These are phyloP conservation scores for Euphorbia corollata DNA, from an alignment of 441 rosid genomes.

Conservation along the genomic window DNA sequence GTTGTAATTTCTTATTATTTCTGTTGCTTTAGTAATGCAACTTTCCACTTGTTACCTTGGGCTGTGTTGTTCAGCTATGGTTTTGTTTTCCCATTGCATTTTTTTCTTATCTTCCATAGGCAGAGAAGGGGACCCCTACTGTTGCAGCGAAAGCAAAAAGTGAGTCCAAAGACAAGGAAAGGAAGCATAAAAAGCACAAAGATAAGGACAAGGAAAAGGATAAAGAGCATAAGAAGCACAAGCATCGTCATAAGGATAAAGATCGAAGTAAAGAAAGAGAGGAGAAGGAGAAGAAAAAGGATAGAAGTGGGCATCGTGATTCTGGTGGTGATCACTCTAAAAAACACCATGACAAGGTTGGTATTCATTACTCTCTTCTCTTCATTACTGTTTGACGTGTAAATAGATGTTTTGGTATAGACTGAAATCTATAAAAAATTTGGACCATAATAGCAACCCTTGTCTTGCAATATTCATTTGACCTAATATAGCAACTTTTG, in stretches of 20 bases:
- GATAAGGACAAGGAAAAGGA: constrained; percentile 68
- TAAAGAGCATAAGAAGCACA: constrained; percentile 78
- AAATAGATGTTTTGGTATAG: neutral
- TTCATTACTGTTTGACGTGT: constrained; percentile 11
- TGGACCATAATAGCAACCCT: neutral
- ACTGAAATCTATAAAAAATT: neutral
- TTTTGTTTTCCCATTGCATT: neutral
- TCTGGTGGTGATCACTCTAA: constrained; percentile 63
- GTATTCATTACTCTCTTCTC: constrained; percentile 28
- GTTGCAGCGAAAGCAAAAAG: constrained; percentile 54
- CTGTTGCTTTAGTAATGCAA: neutral
- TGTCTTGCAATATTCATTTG: neutral
- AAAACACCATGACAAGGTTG: constrained; percentile 79
- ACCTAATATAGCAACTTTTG: too few species aligned
- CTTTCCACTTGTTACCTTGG: neutral
- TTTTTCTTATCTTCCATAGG: constrained; percentile 25
- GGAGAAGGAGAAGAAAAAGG: constrained; percentile 65
- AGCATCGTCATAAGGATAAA: constrained; percentile 77
- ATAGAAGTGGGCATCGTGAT: constrained; percentile 69
- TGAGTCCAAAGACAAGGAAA: constrained; percentile 63
- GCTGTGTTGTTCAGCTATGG: neutral
- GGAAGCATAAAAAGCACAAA: constrained; percentile 69
- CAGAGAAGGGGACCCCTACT: constrained; percentile 69
- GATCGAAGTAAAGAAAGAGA: constrained; percentile 47
- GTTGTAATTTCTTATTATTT: constrained; percentile 2